phyloP scores from a whole-genome alignment of 2,329 filamentous ascomycete species.

The Penicillium brevicompactum region DNA sequence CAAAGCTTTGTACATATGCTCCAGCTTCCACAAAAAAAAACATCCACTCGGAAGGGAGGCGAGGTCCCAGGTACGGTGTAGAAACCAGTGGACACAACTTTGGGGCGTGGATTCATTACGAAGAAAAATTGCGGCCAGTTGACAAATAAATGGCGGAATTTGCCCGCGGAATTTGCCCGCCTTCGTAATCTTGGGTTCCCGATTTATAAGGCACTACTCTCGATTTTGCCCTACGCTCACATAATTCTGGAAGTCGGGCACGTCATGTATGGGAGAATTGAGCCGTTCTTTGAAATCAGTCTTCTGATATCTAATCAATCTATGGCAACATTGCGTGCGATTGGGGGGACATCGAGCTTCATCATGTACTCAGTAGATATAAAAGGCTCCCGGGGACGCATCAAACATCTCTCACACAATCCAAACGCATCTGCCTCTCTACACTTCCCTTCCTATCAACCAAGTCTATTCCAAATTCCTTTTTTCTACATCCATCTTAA shows the following conservation, averaged over 20 bases:
- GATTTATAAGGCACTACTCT: too few relatives aligned
- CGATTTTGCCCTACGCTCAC: background rate
- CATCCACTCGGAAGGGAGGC: too few relatives aligned
- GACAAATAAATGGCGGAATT: too few relatives aligned
- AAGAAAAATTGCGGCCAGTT: too few relatives aligned
- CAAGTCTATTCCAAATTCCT: background rate
- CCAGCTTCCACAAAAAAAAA: too few relatives aligned
- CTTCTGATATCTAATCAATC: background rate
- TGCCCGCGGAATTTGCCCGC: too few relatives aligned
- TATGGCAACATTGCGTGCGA: background rate
- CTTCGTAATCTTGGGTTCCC: too few relatives aligned
- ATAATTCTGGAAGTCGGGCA: background rate
- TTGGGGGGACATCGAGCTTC: background rate
- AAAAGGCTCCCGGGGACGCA: background rate
- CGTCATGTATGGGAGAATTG: background rate
- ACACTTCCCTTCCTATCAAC: background rate
- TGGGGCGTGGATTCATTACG: too few relatives aligned
- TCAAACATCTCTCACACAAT: background rate
- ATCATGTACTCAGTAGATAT: background rate
- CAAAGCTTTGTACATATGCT: too few relatives aligned
- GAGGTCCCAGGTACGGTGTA: too few relatives aligned
- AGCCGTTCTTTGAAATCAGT: background rate
- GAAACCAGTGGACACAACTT: too few relatives aligned
- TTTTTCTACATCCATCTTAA: background rate
- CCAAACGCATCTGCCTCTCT: background rate